These are phyloP conservation scores for Aspergillus baeticus DNA, from an alignment of 495 filamentous ascomycete genomes.

Conservation along the genomic window DNA sequence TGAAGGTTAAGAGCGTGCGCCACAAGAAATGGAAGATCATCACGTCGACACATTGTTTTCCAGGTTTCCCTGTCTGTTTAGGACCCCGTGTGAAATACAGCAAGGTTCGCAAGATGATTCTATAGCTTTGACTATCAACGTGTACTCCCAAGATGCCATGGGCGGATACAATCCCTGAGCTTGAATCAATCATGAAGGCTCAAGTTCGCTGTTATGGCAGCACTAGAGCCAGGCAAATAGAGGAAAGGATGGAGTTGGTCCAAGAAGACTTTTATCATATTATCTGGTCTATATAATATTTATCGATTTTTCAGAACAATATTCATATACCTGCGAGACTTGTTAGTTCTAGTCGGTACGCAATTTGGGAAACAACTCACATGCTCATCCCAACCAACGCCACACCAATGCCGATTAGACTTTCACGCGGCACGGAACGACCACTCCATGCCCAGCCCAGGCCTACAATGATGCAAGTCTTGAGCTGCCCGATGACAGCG, in stretches of 20 bases:
- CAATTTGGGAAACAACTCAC: constrained; percentile 22
- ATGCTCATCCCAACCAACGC: constrained; percentile 27
- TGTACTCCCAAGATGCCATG: too few relatives aligned
- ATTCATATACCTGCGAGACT: constrained; percentile 18
- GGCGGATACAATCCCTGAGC: too few relatives aligned
- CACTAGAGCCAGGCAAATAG: too few relatives aligned
- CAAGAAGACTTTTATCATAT: neutral
- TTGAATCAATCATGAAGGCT: too few relatives aligned
- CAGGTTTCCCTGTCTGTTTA: too few relatives aligned
- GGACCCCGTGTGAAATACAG: too few relatives aligned
- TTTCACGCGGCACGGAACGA: constrained; percentile 24
- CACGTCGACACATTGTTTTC: too few relatives aligned
- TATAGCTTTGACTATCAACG: too few relatives aligned
- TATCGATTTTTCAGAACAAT: constrained; percentile 15
- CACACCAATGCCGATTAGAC: constrained; percentile 26
- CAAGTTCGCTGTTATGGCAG: too few relatives aligned
- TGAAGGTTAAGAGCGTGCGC: too few relatives aligned
- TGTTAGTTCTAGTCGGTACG: neutral
- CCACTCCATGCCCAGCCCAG: constrained; percentile 35
- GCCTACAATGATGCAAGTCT: constrained; percentile 43
- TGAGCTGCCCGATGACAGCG: constrained; percentile 66
- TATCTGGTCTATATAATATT: neutral
- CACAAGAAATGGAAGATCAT: too few relatives aligned
- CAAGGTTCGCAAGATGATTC: too few relatives aligned
- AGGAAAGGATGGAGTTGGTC: neutral